Percentiles rank a stretch among this genome's conserved stretches.
phyloP scores from a whole-genome alignment of 2,329 filamentous ascomycete genomes.

The Esteya vermicola region DNA sequence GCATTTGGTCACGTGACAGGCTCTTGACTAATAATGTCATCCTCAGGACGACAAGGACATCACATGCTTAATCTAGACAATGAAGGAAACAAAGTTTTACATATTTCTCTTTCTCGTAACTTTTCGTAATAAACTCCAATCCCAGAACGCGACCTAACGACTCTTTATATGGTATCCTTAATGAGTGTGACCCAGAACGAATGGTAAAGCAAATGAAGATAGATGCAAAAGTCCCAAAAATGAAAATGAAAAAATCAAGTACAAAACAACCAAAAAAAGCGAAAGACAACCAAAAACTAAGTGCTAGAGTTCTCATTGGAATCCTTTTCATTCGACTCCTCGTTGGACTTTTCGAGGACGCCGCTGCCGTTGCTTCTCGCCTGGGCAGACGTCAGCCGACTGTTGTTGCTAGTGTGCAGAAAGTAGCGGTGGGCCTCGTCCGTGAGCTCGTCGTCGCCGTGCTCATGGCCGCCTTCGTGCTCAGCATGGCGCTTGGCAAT shows the following conservation, averaged over 20 bases:
- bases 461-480: conserved; percentile 19
- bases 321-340: conserved; percentile 1
- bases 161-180: too few species aligned
- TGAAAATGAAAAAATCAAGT: neutral
- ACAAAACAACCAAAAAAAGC: neutral
- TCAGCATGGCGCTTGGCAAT: conserved; percentile 33
- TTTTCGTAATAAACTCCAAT: too few species aligned
- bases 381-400: conserved; percentile 5
- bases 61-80: too few species aligned
- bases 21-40: too few species aligned
- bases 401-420: conserved; percentile 18
- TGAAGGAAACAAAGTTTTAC: too few species aligned
- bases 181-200: too few species aligned
- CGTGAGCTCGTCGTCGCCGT: conserved; percentile 35
- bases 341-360: conserved; percentile 4
- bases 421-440: conserved; percentile 42
- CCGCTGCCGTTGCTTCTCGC: conserved; percentile 5
- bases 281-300: neutral
- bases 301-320: neutral
- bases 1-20: neutral
- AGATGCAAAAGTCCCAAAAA: too few species aligned
- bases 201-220: neutral
- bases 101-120: too few species aligned
- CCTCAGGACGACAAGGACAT: too few species aligned
- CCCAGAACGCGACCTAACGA: too few species aligned